Percentiles rank a stretch among this genome's conserved stretches.
These are phyloP conservation scores for Acanthamoeba pearcei DNA, from an alignment of 208 protist species.

Conservation along the genomic window DNA sequence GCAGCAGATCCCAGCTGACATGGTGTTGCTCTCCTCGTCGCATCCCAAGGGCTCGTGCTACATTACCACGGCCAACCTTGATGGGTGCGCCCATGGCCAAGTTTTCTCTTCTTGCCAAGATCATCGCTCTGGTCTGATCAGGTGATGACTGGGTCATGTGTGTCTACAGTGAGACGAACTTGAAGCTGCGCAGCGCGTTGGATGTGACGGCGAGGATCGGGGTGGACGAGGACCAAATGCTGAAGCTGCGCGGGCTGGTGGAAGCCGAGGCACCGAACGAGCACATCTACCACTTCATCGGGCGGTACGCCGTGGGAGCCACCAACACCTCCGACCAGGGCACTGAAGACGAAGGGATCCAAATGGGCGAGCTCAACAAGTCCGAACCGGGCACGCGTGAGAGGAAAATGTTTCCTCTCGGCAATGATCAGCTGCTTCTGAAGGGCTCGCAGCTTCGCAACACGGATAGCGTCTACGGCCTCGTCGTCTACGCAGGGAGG, in stretches of 20 bases:
- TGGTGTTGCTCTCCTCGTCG: constrained; percentile 91
- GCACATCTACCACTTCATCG: constrained; percentile 72
- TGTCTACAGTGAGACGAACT: constrained; percentile 56
- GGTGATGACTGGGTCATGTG: background rate
- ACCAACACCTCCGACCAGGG: background rate
- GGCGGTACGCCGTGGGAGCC: background rate
- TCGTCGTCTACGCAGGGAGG: constrained; percentile 95
- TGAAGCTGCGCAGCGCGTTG: constrained; percentile 21
- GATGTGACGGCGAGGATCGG: constrained; percentile 3
- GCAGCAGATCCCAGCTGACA: constrained; percentile 94
- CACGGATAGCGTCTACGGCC: constrained; percentile 91
- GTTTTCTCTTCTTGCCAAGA: background rate
- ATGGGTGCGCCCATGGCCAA: constrained; percentile 84
- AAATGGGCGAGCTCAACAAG: background rate
- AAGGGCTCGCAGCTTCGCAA: constrained; percentile 89
- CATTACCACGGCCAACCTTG: constrained; percentile 95
- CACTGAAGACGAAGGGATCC: background rate
- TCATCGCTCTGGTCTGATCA: background rate
- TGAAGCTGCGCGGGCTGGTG: background rate
- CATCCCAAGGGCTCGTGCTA: constrained; percentile 85
- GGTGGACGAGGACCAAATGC: background rate
- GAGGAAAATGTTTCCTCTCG: constrained; percentile 10
- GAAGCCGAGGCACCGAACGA: constrained; percentile 55
- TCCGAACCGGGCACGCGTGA: background rate
- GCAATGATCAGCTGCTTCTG: constrained; percentile 32